Percentiles rank a stretch among this genome's conserved stretches.
phyloP scores from a whole-genome alignment of 1,139 yeast species.

The Yamadazyma membranifaciens region DNA sequence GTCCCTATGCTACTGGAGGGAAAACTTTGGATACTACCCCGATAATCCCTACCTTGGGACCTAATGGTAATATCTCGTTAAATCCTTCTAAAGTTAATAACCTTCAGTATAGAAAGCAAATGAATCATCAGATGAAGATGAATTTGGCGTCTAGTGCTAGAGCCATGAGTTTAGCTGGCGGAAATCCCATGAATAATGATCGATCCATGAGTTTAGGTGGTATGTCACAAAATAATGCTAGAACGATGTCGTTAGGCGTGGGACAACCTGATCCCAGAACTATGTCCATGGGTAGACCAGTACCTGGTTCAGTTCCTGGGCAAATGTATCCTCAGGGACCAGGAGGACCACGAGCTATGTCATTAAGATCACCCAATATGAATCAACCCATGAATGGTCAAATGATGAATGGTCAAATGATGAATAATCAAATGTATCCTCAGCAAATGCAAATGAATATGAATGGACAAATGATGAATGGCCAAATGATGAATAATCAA shows the following conservation, averaged over 20 bases:
- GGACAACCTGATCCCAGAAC: slow-evolving; percentile 11
- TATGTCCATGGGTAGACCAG: slow-evolving; percentile 13
- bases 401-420: slow-evolving; percentile 7
- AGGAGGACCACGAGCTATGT: slow-evolving; percentile 11
- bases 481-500: slow-evolving; percentile 1
- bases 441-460: slow-evolving; percentile 5
- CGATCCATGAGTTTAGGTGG: slow-evolving; percentile 55
- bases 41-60: slow-evolving; percentile 63
- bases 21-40: slow-evolving; percentile 60
- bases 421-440: slow-evolving; percentile 4
- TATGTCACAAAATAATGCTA: slow-evolving; percentile 19
- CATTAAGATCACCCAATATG: slow-evolving; percentile 5
- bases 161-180: slow-evolving; percentile 43
- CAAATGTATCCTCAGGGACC: slow-evolving; percentile 6
- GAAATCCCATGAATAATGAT: slow-evolving; percentile 34
- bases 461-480: slow-evolving; percentile 3
- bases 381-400: slow-evolving; percentile 7
- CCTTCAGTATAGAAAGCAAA: slow-evolving; percentile 64
- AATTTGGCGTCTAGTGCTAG: slow-evolving; percentile 49
- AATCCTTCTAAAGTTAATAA: slow-evolving; percentile 36
- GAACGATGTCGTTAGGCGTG: slow-evolving; percentile 27
- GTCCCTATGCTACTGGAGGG: slow-evolving; percentile 52
- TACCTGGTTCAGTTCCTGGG: background rate
- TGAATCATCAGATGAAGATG: slow-evolving; percentile 66
- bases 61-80: slow-evolving; percentile 15